Evolutionary conservation across 2,329 filamentous ascomycete species (phyloP), one percentile per base, ranked within the genome.

Genomic region (Colletotrichum costaricense): DNA sequence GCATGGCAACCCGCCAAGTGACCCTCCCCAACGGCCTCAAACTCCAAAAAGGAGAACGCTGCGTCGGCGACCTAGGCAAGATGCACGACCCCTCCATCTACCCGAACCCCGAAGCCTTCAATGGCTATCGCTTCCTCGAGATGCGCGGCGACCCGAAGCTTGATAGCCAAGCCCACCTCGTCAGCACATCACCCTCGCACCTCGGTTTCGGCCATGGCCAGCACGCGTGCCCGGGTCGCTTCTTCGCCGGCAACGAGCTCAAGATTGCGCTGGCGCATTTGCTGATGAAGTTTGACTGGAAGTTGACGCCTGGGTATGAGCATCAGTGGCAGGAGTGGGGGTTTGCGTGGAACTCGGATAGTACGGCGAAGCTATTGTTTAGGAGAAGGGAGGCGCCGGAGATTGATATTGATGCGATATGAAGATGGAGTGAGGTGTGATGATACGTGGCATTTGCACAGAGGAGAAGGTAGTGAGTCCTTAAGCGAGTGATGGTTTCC

Each of bases 181-280:
- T 83, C 38, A 84, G 80, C 75, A 82, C 82, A 42, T 77, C 79
- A 16, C 78, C 83, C 56, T 76, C 78, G 7, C 81, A 78, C 60
- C 76, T 83, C 42, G 81, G 80, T 26, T 85, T 84, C 71, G 83
- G 83, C 0, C 80, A 82, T 1, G 83, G 82, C 4, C 78, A 79
- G 28, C 81, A 84, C 72, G 82, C 83, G 2, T 84, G 83, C 67
- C 84, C 83, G 0, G 85, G 85, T 0, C 80, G 84, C 1, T 86
- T 86, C 81, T 86, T 86, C 73, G 85, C 85, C 16, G 78, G 78
- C 19, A 82, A 84, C 73, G 83, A 86, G 79, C 82, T 86, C 78
- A 87, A 87, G 56, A 59, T 74, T 16, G 72, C 72, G 33, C 46
- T 74, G 38, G 60, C 59, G 26, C 72, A 73, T n/a, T 26, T 74